Evolutionary conservation across 2,329 filamentous ascomycete species (phyloP), one percentile per base, ranked within the genome.

Genomic region (Xylariaceae sp.): DNA sequence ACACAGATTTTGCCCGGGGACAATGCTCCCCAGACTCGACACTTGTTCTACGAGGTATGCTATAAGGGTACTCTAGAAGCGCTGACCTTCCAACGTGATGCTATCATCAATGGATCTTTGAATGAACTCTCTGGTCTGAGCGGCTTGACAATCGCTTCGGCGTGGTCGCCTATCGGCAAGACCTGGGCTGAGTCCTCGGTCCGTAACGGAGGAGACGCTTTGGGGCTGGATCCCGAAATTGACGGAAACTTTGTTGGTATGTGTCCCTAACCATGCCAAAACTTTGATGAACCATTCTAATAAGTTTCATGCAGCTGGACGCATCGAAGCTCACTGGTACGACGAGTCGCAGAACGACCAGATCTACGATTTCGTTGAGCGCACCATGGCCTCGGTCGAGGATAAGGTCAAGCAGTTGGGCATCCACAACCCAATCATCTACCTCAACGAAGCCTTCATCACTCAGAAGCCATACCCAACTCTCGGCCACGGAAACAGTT

Each of bases 221-320:
- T 49, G 16, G 44, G 40, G n/a, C 39, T 49, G n/a, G 42, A 47
- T 12, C 47, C 47, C 16, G 37, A 42, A 4, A 29, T 26, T 26
- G 22, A 39, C 24, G 47, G 47, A 16, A 41, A 44, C 13, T 47
- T 49, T 32, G 40, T 49, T n/a, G 44, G 44, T 47, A 18, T 32
- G 46, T 38, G 11, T 26, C 11, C 22, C 22, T 26, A 6, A 26
- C 22, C 22, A 26, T 26, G 22, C 22, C n/a, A n/a, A n/a, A n/a
- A n/a, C n/a, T n/a, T n/a, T n/a, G n/a, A n/a, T n/a, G n/a, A n/a
- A n/a, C n/a, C 22, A 26, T 26, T 6, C 22, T 26, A 26, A 26
- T 47, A 43, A 37, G 22, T 28, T 32, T 9, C 2, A 26, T 29
- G 17, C 18, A 49, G 47, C 47, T 22, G 47, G 47, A 9, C 40